These are phyloP conservation scores for Chlamydomonas asymmetrica DNA, from an alignment of 139 green algal genomes.

Conservation along the genomic window DNA sequence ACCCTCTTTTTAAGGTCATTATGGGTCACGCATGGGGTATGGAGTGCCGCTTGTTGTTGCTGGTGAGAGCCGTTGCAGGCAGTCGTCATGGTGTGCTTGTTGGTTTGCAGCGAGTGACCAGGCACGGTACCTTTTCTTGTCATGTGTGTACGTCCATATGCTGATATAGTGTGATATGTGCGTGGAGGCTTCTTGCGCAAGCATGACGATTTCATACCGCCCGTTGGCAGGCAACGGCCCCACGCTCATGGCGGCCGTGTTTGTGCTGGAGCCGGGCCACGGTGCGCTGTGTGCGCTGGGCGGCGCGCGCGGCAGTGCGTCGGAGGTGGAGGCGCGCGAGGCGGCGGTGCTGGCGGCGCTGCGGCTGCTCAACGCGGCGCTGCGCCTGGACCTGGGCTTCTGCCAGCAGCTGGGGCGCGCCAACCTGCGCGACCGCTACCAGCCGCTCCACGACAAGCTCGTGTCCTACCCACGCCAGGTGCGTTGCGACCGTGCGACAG, in stretches of 20 bases:
- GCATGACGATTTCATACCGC: too few relatives aligned
- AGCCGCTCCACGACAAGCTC: conserved; percentile 34
- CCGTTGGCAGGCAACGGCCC: conserved; percentile 2
- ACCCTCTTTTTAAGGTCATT: too few relatives aligned
- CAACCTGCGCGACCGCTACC: conserved; percentile 15
- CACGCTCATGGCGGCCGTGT: conserved; percentile 38
- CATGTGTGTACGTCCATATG: too few relatives aligned
- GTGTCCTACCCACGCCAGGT: too few relatives aligned
- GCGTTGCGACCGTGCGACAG: too few relatives aligned
- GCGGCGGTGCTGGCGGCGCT: conserved; percentile 57
- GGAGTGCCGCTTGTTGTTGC: too few relatives aligned
- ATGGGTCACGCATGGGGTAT: too few relatives aligned
- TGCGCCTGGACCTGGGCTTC: conserved; percentile 47
- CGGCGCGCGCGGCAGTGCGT: conserved; percentile 21
- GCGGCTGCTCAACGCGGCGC: conserved; percentile 51
- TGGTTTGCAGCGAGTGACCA: not conserved
- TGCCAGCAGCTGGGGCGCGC: not conserved
- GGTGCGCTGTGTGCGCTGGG: conserved; percentile 33
- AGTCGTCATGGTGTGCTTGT: not conserved
- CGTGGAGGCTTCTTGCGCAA: too few relatives aligned
- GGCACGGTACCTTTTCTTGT: too few relatives aligned
- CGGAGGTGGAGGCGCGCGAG: conserved; percentile 9
- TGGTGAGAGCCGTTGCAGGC: too few relatives aligned
- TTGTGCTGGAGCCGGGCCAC: conserved; percentile 46
- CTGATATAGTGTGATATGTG: too few relatives aligned